Base-by-base conservation (phyloP, 495 filamentous ascomycete genomes). In the Staphylotrichum tortipilum region DNA sequence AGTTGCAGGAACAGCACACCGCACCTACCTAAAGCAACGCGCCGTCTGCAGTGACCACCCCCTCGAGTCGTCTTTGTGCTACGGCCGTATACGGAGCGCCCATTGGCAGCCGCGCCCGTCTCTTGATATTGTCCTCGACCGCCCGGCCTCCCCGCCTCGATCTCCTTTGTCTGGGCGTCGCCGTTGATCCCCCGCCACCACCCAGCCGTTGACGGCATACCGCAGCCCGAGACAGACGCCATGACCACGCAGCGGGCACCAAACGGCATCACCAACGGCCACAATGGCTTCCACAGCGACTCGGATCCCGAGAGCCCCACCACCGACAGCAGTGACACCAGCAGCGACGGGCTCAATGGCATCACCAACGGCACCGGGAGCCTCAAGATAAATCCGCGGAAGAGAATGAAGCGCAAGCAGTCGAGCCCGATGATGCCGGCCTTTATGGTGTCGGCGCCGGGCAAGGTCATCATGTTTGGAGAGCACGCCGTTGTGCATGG, bases 401-500 rank as follows among this genome's bases (percentile, higher is more conserved):
- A 53, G 37, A 70, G 52, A 53, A 55, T 69, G 59, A 54, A 67
- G 36, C 73, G 75, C 59, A 78, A 77, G 38, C 64, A 74, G 37
- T 78, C 76, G n/a, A 74, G 64, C 23, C 76, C 77, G 9, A 78
- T 80, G 77, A 73, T 89, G 70, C 89, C 91, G 5, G 71, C 90
- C 37, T 98, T 97, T 56, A 94, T 97, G 86, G 90, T 95, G 47
- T 97, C 92, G 7, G 90, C 92, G 12, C 92, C 92, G 11, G 92
- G 90, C 28, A 98, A 98, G 67, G 91, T 94, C 59, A 97, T 98
- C 63, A 87, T 95, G 15, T 95, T 85, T 67, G 92, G 92, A 46
- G 92, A 98, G 64, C 92, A 98, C 72, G 87, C 92, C 10, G 92
- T 95, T 2, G 92, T 98, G 9, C 79, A 98, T 61, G 92, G 92